Evolutionary conservation across 1,284 basidiomycete species (phyloP), one percentile per base, ranked within the genome.

Genomic region (Xanthoconium separans): DNA sequence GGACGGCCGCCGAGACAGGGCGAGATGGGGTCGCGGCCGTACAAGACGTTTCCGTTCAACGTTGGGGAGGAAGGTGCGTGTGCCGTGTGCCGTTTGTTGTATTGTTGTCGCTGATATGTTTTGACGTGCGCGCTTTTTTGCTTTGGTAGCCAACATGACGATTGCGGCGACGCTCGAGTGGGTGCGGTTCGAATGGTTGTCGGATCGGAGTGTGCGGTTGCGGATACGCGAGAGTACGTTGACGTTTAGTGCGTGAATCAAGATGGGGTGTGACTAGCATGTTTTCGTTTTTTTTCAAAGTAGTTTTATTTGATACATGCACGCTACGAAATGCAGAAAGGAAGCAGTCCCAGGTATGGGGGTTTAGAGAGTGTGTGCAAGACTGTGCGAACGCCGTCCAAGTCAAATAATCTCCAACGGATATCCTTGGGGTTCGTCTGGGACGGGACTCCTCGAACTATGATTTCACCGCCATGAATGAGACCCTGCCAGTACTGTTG

Each of bases 1-100:
- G 95, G 95, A 1, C 87, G 87, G 8, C 93, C 94, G 9, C 95
- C 96, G 2, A 76, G 93, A n/a, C 95, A 98, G 72, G 93, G 88
- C 0, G 84, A 87, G 56, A 77, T 79, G 40, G 87, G 87, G 13
- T 91, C 89, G 0, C 82, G 89, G 48, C 93, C 94, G 2, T 96
- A 83, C 76, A 95, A 93, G 71, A 87, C 84, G 4, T 79, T 94
- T 46, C 81, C 79, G 42, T 95, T 95, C 70, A 82, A 86, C 57
- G 75, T 89, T 10, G 86, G 85, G 1, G 77, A 80, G 30, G 81
- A 81, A 61, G 83, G 85, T 85, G 56, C 59, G 77, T 63, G n/a
- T n/a, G n/a, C n/a, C n/a, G 6, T 8, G 22, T 16, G 40, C 30
- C 8, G 36, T n/a, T 37, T n/a, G 36, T 37, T n/a, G 36, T 18